Conservation (phyloP, 495 filamentous ascomycete genomes). For the Acidiella bohemica region DNA sequence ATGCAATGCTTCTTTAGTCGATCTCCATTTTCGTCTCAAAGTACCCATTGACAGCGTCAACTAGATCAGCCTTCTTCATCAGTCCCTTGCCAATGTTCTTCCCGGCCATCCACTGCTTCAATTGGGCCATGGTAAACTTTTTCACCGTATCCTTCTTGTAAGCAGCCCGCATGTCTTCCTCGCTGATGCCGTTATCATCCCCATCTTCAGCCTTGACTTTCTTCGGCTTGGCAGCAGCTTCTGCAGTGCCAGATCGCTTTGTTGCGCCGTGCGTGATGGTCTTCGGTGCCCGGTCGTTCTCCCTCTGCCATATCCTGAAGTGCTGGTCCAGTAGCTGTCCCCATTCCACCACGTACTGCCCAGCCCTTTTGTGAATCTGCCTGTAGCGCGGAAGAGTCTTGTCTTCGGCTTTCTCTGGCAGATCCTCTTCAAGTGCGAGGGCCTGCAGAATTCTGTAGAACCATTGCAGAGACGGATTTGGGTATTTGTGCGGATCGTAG, state of each 20-base stretch:
- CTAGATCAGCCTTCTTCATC: slow-evolving; percentile 59
- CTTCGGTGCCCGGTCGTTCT: slow-evolving; percentile 20
- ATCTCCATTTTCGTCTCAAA: slow-evolving; percentile 44
- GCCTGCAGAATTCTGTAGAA: slow-evolving; percentile 92
- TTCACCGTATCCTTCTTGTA: slow-evolving; percentile 46
- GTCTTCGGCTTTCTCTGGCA: slow-evolving; percentile 69
- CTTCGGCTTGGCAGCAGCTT: slow-evolving; percentile 32
- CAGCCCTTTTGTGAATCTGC: slow-evolving; percentile 78
- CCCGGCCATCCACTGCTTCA: slow-evolving; percentile 53
- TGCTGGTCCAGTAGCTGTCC: slow-evolving; percentile 48
- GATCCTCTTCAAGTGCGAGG: slow-evolving; percentile 80
- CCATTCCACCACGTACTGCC: slow-evolving; percentile 65
- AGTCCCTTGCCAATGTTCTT: slow-evolving; percentile 50
- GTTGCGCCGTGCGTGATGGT: slow-evolving; percentile 20
- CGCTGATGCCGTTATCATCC: slow-evolving; percentile 26
- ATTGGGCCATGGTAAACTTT: slow-evolving; percentile 55
- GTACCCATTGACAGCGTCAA: slow-evolving; percentile 65
- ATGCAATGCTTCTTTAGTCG: no score
- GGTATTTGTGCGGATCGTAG: slow-evolving; percentile 77
- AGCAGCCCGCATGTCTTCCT: slow-evolving; percentile 47
- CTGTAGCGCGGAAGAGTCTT: slow-evolving; percentile 70
- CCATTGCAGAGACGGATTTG: slow-evolving; percentile 94
- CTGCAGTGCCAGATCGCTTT: slow-evolving; percentile 29
- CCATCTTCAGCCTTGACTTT: slow-evolving; percentile 38
- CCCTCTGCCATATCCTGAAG: slow-evolving; percentile 32